These are phyloP conservation scores for Melastoma candidum DNA, from an alignment of 441 rosid genomes.

Conservation along the genomic window DNA sequence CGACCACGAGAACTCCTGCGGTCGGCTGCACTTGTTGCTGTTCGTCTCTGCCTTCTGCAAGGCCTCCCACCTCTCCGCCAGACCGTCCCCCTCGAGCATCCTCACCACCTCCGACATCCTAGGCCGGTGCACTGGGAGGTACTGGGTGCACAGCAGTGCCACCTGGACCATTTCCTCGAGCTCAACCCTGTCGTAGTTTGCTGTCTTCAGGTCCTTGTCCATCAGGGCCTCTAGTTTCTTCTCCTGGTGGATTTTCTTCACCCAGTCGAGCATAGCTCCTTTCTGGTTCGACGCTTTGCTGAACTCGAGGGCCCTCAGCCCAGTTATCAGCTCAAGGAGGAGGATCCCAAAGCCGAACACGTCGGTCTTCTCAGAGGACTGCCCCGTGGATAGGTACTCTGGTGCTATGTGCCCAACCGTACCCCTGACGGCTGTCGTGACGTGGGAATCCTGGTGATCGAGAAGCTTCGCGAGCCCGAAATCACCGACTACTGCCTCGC, in stretches of 20 bases:
- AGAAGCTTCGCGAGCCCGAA: slow-evolving; percentile 17
- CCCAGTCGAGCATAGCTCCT: slow-evolving; percentile 22
- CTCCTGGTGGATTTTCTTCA: slow-evolving; percentile 1
- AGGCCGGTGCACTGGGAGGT: too few species aligned
- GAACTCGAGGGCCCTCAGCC: slow-evolving; percentile 17
- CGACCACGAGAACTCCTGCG: slow-evolving; percentile 11
- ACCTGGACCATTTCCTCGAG: slow-evolving; percentile 2
- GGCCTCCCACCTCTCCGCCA: slow-evolving; percentile 15
- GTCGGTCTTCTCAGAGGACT: slow-evolving; percentile 19
- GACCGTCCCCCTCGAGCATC: slow-evolving; percentile 12
- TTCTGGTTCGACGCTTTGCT: slow-evolving; percentile 20
- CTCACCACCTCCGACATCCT: too few species aligned
- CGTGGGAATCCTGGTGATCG: slow-evolving; percentile 20
- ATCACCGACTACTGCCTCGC: slow-evolving; percentile 18
- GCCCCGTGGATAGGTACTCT: slow-evolving; percentile 19
- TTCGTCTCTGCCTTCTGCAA: slow-evolving; percentile 3
- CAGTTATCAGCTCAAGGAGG: slow-evolving; percentile 16
- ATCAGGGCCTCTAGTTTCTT: too few species aligned
- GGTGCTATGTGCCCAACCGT: slow-evolving; percentile 21
- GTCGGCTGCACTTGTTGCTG: slow-evolving; percentile 4
- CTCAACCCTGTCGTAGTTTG: not conserved
- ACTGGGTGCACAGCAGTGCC: too few species aligned
- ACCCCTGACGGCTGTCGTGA: slow-evolving; percentile 18
- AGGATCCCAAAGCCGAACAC: slow-evolving; percentile 20
- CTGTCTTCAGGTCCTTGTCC: too few species aligned